phyloP scores from a whole-genome alignment of 2,329 filamentous ascomycete species.

The Nemania sp. region DNA sequence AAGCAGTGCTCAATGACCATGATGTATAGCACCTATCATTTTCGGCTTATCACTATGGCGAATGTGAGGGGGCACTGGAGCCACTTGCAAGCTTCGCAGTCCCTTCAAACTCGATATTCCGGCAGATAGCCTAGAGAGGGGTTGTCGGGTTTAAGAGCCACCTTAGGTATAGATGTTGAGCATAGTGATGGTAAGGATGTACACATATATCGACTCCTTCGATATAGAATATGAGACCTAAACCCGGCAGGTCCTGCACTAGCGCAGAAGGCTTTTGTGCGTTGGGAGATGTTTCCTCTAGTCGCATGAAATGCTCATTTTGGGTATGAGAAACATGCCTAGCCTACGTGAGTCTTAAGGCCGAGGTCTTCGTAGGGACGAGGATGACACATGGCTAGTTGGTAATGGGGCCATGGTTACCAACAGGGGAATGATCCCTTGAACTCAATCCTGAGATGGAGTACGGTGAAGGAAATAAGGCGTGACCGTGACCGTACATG shows the following conservation, averaged over 20 bases:
- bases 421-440: neutral
- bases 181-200: constrained; percentile 12
- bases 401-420: neutral
- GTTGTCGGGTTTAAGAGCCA: neutral
- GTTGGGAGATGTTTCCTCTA: constrained; percentile 4
- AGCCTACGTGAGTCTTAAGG: constrained; percentile 11
- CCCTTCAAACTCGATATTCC: neutral
- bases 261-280: neutral
- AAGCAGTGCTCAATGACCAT: constrained; percentile 1
- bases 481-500: constrained; percentile 4
- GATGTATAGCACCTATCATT: constrained; percentile 19
- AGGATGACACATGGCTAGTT: constrained; percentile 3
- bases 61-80: constrained; percentile 1
- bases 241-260: constrained; percentile 4
- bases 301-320: constrained; percentile 15
- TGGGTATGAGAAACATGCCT: constrained; percentile 23
- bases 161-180: constrained; percentile 6
- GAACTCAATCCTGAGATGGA: neutral
- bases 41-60: neutral
- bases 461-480: neutral
- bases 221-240: constrained; percentile 9
- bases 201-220: neutral
- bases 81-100: neutral
- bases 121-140: neutral
- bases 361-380: neutral